Base-by-base conservation (phyloP, 148 eudicot genomes). In the Rhododendron williamsianum region DNA sequence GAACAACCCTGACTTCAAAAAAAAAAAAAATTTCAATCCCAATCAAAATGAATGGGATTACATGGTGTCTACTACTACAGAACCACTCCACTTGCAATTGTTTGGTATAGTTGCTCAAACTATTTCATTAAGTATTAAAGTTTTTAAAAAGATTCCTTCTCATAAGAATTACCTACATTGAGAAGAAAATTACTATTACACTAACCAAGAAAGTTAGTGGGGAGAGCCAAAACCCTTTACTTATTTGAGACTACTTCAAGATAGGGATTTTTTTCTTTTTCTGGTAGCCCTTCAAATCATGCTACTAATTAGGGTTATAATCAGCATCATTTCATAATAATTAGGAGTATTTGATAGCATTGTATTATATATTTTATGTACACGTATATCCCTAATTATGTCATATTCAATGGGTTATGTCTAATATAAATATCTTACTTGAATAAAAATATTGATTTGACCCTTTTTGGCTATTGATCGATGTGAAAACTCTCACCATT, bases 211-310 rank as follows among this genome's bases (percentile, higher is more conserved):
- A 58, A 58, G 63, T 18, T 54, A 54, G 21, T 16, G 25, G 65
- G 25, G 65, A 21, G 25, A 19, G 2, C 1, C 65, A 27, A 63
- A 63, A 23, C 27, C 71, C 27, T 63, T 54, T 54, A 54, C 18
- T 16, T 54, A 54, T 49, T 56, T 18, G 63, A 15, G 43, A 15
- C n/a, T 19, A 30, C 58, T 19, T 25, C 23, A 19, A 60, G 51
- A 7, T 33, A 41, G 7, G 15, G 65, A 3, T 38, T 41, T 38
- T 45, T 45, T 43, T 46, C 9, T 8, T 82, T 65, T 63, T 27
- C 16, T 71, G 84, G 74, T 65, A 82, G 73, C 51, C 84, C 18
- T 82, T 82, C 84, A 82, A 82, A 82, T 82, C 84, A 63, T 71
- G 30, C 19, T 12, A 41, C 84, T 36, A 82, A 41, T 82, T 82